Base-by-base conservation (phyloP, 352 stramenopile species). In the Pythium aquatile region DNA sequence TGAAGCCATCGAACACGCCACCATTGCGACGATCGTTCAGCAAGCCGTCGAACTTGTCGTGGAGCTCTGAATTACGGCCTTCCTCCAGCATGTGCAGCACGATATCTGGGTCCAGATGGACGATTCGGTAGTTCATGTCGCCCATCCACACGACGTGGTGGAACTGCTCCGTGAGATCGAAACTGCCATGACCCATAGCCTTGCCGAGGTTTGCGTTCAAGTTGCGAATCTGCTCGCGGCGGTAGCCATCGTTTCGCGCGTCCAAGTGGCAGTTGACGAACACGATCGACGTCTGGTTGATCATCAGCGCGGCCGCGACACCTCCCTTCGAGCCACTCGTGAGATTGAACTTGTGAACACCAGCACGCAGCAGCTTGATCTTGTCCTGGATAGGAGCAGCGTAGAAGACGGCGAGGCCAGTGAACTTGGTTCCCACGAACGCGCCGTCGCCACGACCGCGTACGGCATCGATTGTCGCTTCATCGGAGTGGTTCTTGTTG, bases 111-210 rank as follows among this genome's bases (percentile, higher is more conserved):
- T 91, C 81, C 55, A 91, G 46, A 17, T 87, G 72, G 11, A 93
- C 82, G 63, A 94, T 91, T 26, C 84, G 82, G 67, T 96, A 96
- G 70, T 95, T 95, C 71, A 96, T 80, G 57, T 97, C 87, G 17
- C 88, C 88, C 81, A 94, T 93, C 88, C 88, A 97, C 8, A 97
- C 78, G 2, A 97, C 80, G 59, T 97, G 87, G 72, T 97, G 87
- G 68, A 96, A 94, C 66, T 95, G 83, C 65, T 94, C 81, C 6
- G 83, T 94, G 10, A 97, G 60, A 55, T 95, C 85, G 53, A 92
- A 95, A 61, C 72, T 88, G 55, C 76, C 71, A 60, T 92, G 82
- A 14, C 87, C 88, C 78, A 97, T 91, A 20, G 91, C 72, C 33
- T 79, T 82, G 44, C 87, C 87, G 13, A 97, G 64, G 47, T 83